Conservation (phyloP, 2,329 filamentous ascomycete species). For the Penicillium corylophilum region DNA sequence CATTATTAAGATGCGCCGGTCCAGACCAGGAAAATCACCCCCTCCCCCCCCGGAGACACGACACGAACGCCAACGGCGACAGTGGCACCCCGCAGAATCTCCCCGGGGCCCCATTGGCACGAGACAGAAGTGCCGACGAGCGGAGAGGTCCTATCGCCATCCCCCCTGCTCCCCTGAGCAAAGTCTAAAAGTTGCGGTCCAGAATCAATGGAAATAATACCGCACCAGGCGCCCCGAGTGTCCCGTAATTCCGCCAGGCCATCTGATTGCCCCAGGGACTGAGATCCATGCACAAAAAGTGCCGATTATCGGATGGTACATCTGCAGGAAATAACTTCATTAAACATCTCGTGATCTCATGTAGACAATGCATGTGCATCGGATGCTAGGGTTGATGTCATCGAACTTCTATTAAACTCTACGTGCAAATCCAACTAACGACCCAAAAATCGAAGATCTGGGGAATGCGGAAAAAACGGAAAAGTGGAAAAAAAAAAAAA, state of each 20-base stretch:
- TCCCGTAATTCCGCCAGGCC: not conserved
- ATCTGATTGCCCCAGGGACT: not conserved
- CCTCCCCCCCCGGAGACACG: not conserved
- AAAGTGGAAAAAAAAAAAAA: not conserved
- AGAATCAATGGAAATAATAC: not conserved
- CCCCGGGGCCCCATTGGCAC: not conserved
- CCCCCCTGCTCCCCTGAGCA: not conserved
- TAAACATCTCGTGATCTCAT: not conserved
- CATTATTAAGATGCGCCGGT: conserved; percentile 14
- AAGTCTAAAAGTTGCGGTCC: not conserved
- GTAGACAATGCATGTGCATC: not conserved
- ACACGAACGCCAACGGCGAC: conserved; percentile 6
- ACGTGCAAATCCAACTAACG: not conserved
- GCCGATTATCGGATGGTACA: not conserved
- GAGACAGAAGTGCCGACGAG: conserved; percentile 1
- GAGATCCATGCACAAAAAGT: not conserved
- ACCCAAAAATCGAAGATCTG: not conserved
- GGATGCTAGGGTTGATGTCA: not conserved
- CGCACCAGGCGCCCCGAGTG: not conserved
- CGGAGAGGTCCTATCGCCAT: not conserved
- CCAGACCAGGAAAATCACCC: conserved; percentile 1
- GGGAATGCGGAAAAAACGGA: not conserved
- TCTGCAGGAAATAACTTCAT: not conserved
- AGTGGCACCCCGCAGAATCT: conserved; percentile 5
- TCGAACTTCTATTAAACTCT: too few species aligned